Conservation (phyloP, 2,329 filamentous ascomycete genomes). For the Penicillium occitanis region DNA sequence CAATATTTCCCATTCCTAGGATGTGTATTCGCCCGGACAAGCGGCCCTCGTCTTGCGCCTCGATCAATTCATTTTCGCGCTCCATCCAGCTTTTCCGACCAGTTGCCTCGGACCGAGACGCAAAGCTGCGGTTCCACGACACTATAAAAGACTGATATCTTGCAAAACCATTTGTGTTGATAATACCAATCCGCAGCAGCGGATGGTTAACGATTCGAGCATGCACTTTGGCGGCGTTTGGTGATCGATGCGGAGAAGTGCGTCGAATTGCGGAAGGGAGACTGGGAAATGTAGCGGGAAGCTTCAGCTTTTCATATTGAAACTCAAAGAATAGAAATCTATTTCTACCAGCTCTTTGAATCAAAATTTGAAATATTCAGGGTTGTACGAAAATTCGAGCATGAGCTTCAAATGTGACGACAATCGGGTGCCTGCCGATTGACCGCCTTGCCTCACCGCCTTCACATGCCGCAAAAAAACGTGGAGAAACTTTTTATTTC, state of each 20-base stretch:
- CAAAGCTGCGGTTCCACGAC: constrained; percentile 9
- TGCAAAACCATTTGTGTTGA: constrained; percentile 12
- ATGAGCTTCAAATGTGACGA: constrained; percentile 7
- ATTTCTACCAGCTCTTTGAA: background rate
- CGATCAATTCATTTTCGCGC: background rate
- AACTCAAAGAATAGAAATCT: background rate
- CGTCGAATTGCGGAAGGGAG: background rate
- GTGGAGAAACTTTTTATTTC: constrained; percentile 5
- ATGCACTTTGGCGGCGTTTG: constrained; percentile 21
- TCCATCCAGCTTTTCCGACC: background rate
- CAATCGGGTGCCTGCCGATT: background rate
- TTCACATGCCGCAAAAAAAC: constrained; percentile 11
- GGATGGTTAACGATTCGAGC: constrained; percentile 19
- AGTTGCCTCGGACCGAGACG: constrained; percentile 5
- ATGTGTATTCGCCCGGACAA: constrained; percentile 65
- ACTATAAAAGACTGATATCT: constrained; percentile 17
- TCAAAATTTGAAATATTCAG: background rate
- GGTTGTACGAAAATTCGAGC: background rate
- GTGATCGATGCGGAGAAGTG: background rate
- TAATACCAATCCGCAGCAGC: constrained; percentile 22
- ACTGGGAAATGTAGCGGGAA: background rate
- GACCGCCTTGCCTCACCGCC: constrained; percentile 19
- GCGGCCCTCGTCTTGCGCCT: constrained; percentile 20
- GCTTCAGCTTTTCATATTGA: background rate
- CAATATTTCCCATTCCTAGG: constrained; percentile 77